Conservation (phyloP, 768 basidiomycete genomes). For the Favolaschia claudopus region DNA sequence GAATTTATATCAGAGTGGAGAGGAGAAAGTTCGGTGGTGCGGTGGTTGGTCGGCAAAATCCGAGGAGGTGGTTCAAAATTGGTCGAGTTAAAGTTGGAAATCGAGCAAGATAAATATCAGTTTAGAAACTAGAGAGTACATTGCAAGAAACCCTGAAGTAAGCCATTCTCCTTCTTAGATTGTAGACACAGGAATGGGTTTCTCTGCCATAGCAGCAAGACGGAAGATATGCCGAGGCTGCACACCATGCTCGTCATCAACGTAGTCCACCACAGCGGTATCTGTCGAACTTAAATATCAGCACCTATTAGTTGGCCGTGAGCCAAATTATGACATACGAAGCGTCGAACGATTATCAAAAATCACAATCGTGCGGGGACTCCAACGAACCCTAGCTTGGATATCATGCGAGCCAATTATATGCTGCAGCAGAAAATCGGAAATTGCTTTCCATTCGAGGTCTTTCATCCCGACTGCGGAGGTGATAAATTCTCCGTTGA, state of each 20-base stretch:
- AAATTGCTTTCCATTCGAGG: constrained; percentile 29
- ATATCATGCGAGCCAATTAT: constrained; percentile 35
- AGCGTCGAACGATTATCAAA: constrained; percentile 23
- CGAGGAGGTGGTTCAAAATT: too few relatives aligned
- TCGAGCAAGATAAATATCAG: too few relatives aligned
- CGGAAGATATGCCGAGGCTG: constrained; percentile 30
- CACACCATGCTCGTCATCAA: constrained; percentile 21
- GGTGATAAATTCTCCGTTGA: constrained; percentile 39
- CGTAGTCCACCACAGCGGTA: constrained; percentile 28
- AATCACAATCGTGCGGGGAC: constrained; percentile 30
- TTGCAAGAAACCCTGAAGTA: too few relatives aligned
- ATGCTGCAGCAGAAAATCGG: constrained; percentile 34
- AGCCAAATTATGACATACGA: neutral
- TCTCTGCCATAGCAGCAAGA: constrained; percentile 31
- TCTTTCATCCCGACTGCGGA: constrained; percentile 36
- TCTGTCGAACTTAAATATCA: constrained; percentile 13
- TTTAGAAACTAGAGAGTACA: too few relatives aligned
- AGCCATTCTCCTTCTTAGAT: too few relatives aligned
- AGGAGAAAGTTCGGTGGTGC: constrained; percentile 13
- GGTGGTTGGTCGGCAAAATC: constrained; percentile 8
- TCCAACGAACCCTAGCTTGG: constrained; percentile 34
- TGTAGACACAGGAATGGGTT: constrained; percentile 23
- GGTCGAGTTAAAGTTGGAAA: too few relatives aligned
- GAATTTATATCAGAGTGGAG: constrained; percentile 7
- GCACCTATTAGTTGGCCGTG: too few relatives aligned